phyloP scores from a whole-genome alignment of 106 monocot genomes.

The Alisma plantagoaquatica region DNA sequence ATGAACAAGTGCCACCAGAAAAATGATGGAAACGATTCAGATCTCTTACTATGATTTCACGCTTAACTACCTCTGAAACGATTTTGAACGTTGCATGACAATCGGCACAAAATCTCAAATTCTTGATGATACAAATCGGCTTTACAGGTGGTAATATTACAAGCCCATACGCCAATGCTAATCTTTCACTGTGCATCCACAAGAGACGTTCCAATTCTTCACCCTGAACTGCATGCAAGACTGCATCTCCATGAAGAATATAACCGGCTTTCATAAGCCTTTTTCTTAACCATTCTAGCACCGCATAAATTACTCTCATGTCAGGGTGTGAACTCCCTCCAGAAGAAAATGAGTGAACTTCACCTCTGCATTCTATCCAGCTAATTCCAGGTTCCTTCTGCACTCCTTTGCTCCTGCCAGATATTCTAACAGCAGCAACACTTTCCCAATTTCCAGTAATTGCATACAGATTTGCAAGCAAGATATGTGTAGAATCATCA shows the following conservation, averaged over 20 bases:
- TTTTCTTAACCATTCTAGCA: slow-evolving; percentile 64
- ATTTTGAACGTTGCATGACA: slow-evolving; percentile 66
- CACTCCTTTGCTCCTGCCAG: slow-evolving; percentile 57
- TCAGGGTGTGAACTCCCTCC: slow-evolving; percentile 50
- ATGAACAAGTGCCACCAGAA: slow-evolving; percentile 49
- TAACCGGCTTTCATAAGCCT: slow-evolving; percentile 48
- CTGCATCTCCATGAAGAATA: slow-evolving; percentile 29
- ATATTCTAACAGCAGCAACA: slow-evolving; percentile 50
- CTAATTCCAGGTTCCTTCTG: slow-evolving; percentile 68
- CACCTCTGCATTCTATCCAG: slow-evolving; percentile 64
- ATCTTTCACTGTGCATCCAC: slow-evolving; percentile 77
- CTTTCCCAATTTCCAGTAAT: slow-evolving; percentile 40
- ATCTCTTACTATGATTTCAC: slow-evolving; percentile 76
- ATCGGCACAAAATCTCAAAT: slow-evolving; percentile 70
- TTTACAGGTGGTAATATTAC: slow-evolving; percentile 22
- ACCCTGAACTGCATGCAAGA: slow-evolving; percentile 53
- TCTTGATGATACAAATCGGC: slow-evolving; percentile 69
- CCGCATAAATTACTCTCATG: slow-evolving; percentile 48
- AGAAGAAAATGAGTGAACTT: slow-evolving; percentile 50
- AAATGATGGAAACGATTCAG: slow-evolving; percentile 81
- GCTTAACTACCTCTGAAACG: slow-evolving; percentile 41
- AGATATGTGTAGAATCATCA: slow-evolving; percentile 56
- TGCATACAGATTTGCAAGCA: slow-evolving; percentile 76
- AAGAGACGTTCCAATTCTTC: slow-evolving; percentile 35
- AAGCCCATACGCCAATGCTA: slow-evolving; percentile 75